phyloP scores from a whole-genome alignment of 2,329 filamentous ascomycete genomes.

The Pseudogymnoascus sp. region DNA sequence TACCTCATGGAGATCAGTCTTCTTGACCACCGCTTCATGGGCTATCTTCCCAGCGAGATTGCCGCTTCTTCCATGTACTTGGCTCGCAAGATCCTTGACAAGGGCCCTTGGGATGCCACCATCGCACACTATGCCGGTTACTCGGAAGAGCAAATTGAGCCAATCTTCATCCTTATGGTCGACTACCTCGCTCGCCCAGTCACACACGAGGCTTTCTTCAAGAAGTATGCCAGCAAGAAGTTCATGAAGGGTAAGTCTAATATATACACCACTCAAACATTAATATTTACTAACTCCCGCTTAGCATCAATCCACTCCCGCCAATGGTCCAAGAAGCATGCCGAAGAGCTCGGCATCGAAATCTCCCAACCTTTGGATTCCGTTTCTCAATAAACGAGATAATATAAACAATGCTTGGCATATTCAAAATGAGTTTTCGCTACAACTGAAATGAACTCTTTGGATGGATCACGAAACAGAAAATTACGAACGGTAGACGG shows the following conservation, averaged over 20 bases:
- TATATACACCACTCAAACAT: background rate
- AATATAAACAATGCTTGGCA: constrained; percentile 10
- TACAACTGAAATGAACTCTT: constrained; percentile 8
- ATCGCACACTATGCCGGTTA: constrained; percentile 89
- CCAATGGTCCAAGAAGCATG: constrained; percentile 85
- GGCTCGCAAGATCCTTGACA: constrained; percentile 79
- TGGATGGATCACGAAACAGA: constrained; percentile 10
- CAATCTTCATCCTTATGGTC: constrained; percentile 88
- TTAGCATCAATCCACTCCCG: constrained; percentile 84
- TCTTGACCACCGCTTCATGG: constrained; percentile 88
- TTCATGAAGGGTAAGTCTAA: constrained; percentile 80
- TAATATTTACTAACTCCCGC: constrained; percentile 20
- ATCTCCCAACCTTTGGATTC: constrained; percentile 25
- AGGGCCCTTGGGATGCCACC: constrained; percentile 86
- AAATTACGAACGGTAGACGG: constrained; percentile 10
- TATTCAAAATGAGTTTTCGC: constrained; percentile 9
- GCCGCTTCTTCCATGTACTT: constrained; percentile 94
- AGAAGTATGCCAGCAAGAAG: constrained; percentile 99
- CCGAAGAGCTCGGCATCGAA: constrained; percentile 45
- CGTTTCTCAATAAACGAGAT: constrained; percentile 18
- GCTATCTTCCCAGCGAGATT: constrained; percentile 79
- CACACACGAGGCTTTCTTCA: constrained; percentile 95
- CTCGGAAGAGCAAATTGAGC: constrained; percentile 83
- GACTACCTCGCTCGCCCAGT: constrained; percentile 91
- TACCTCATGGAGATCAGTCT: constrained; percentile 97